Conservation (phyloP, 805 yeast species). For the Metschnikowia reukaufii region DNA sequence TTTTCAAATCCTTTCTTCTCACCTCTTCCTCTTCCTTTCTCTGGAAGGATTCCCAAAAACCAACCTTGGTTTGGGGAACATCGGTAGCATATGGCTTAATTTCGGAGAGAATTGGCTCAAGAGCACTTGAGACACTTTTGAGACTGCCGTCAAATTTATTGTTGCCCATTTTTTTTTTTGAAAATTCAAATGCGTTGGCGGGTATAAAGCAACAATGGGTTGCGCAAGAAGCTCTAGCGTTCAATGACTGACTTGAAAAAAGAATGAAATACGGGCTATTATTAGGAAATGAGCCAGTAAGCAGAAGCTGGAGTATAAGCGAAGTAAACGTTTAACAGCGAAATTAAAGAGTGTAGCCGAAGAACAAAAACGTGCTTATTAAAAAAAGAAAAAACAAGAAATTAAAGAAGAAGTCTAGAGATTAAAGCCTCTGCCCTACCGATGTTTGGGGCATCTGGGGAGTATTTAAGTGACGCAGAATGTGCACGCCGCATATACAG, state of each 20-base stretch:
- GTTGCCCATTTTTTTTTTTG: slow-evolving; percentile 5
- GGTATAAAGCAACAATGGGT: not conserved
- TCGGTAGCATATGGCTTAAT: slow-evolving; percentile 13
- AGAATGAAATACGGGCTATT: not conserved
- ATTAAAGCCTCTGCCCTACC: not conserved
- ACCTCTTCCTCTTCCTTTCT: slow-evolving; percentile 14
- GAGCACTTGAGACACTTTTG: slow-evolving; percentile 8
- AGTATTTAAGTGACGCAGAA: slow-evolving; percentile 6
- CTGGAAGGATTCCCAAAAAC: slow-evolving; percentile 20
- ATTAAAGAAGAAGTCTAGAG: not conserved
- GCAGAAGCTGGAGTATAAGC: not conserved
- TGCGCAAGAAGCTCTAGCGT: not conserved
- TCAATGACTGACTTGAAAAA: not conserved
- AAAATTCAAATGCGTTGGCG: too few species aligned
- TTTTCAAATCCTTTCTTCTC: slow-evolving; percentile 17
- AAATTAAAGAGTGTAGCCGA: not conserved
- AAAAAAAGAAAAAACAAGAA: not conserved
- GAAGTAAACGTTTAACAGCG: not conserved
- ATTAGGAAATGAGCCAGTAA: not conserved
- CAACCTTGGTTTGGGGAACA: slow-evolving; percentile 4
- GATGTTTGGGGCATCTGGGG: slow-evolving; percentile 1
- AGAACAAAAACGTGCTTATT: not conserved
- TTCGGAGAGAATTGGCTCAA: slow-evolving; percentile 21
- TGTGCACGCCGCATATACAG: slow-evolving; percentile 7
- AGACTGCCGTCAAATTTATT: slow-evolving; percentile 8